Evolutionary conservation across 1,284 basidiomycete genomes (phyloP).

Genomic region (Cutaneotrichosporon mucoides): DNA sequence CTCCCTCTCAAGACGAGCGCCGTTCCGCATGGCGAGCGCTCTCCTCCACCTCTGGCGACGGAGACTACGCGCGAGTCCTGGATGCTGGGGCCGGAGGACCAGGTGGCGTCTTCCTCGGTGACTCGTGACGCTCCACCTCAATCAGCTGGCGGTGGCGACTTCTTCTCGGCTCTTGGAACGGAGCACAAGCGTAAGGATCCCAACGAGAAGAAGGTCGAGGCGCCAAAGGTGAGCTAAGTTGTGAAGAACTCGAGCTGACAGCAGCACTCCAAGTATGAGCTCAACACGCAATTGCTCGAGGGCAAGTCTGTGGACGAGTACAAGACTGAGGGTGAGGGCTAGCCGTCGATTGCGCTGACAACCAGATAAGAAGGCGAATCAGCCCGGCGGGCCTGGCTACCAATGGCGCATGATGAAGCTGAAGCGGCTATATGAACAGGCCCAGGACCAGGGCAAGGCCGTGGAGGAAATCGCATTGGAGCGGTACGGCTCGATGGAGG

Average conservation of each 20-base stretch:
- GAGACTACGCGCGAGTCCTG: slow-evolving; percentile 64
- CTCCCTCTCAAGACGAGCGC: slow-evolving; percentile 60
- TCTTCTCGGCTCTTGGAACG: slow-evolving; percentile 77
- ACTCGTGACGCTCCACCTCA: slow-evolving; percentile 9
- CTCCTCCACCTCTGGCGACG: slow-evolving; percentile 11
- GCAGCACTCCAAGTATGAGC: slow-evolving; percentile 57
- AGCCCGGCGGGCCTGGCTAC: slow-evolving; percentile 83
- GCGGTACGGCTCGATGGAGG: slow-evolving; percentile 75
- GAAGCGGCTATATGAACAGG: slow-evolving; percentile 79
- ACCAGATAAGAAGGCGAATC: slow-evolving; percentile 52
- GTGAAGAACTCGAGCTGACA: neutral
- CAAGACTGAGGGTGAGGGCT: slow-evolving; percentile 51
- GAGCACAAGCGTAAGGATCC: slow-evolving; percentile 65
- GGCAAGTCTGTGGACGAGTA: slow-evolving; percentile 60
- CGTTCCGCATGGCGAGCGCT: neutral
- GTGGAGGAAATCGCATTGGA: slow-evolving; percentile 83
- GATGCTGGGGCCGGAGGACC: slow-evolving; percentile 65
- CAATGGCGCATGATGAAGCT: slow-evolving; percentile 98
- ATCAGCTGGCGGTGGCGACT: slow-evolving; percentile 57
- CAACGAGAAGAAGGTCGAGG: slow-evolving; percentile 60
- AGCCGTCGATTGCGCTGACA: neutral
- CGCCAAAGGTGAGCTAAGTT: slow-evolving; percentile 59
- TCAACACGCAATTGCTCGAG: slow-evolving; percentile 70
- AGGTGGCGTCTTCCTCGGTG: neutral
- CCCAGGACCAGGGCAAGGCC: slow-evolving; percentile 71